These are phyloP conservation scores for Paecilomyces sp. DNA, from an alignment of 2,329 filamentous ascomycete genomes.

Conservation along the genomic window DNA sequence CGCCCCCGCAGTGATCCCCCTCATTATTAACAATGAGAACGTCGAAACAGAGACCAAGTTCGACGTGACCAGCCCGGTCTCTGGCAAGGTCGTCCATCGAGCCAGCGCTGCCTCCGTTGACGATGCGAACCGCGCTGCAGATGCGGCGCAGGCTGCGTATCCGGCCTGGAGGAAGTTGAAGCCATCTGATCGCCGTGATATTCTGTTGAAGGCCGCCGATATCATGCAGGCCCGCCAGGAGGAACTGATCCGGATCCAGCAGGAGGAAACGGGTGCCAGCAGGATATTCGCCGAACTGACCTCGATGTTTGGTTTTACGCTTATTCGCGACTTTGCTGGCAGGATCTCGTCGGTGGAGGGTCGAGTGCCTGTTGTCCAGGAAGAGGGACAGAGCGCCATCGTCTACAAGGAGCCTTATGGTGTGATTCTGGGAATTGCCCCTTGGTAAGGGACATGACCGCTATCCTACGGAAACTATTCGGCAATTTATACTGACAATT, in stretches of 20 bases:
- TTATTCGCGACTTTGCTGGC: slow-evolving; percentile 47
- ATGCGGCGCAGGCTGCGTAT: slow-evolving; percentile 61
- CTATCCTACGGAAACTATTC: neutral
- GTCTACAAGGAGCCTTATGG: slow-evolving; percentile 71
- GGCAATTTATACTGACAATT: neutral
- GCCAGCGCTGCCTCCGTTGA: slow-evolving; percentile 50
- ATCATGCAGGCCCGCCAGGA: slow-evolving; percentile 47
- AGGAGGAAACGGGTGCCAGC: slow-evolving; percentile 49
- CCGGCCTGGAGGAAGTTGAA: slow-evolving; percentile 60
- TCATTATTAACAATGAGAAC: slow-evolving; percentile 39
- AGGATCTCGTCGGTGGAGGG: slow-evolving; percentile 43
- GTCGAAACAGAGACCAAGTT: slow-evolving; percentile 33
- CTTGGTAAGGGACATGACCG: slow-evolving; percentile 53
- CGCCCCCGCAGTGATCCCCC: slow-evolving; percentile 21
- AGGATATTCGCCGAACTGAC: slow-evolving; percentile 30
- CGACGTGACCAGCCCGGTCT: slow-evolving; percentile 49
- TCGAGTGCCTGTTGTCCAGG: slow-evolving; percentile 38
- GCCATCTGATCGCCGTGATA: slow-evolving; percentile 55
- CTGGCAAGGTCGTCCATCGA: slow-evolving; percentile 47
- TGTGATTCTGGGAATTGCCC: slow-evolving; percentile 70
- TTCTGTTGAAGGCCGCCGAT: slow-evolving; percentile 46
- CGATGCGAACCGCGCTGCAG: slow-evolving; percentile 50
- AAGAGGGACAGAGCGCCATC: slow-evolving; percentile 53
- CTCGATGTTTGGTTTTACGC: slow-evolving; percentile 23
- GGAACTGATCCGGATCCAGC: slow-evolving; percentile 56